Evolutionary conservation across 805 yeast genomes (phyloP).

Genomic region (Candida sanyiensis): DNA sequence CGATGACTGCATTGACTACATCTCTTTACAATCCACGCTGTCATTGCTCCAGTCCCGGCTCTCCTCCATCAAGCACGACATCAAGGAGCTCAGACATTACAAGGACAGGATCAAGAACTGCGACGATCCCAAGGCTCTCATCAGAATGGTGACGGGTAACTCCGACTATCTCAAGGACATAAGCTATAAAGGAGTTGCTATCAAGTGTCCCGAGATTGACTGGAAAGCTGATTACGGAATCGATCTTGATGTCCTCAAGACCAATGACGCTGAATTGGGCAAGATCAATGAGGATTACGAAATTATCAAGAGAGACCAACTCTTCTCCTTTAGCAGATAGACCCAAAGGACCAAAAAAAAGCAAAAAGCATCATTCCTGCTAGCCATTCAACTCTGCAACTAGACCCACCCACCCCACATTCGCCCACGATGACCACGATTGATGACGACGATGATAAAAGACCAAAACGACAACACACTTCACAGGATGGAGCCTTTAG

Average conservation of each 20-base stretch:
- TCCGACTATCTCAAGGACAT: slow-evolving; percentile 23
- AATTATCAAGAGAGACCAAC: slow-evolving; percentile 23
- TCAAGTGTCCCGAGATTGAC: slow-evolving; percentile 23
- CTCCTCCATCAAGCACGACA: slow-evolving; percentile 15
- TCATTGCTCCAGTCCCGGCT: slow-evolving; percentile 19
- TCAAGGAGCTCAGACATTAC: slow-evolving; percentile 19
- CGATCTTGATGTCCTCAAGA: slow-evolving; percentile 13
- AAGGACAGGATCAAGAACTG: slow-evolving; percentile 17
- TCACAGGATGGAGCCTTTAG: too few species aligned
- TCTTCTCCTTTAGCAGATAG: slow-evolving; percentile 13
- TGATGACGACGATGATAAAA: too few species aligned
- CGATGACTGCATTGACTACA: slow-evolving; percentile 21
- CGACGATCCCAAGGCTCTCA: slow-evolving; percentile 16
- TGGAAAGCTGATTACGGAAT: slow-evolving; percentile 24
- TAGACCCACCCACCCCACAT: too few species aligned
- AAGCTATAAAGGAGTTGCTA: slow-evolving; percentile 20
- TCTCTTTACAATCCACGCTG: slow-evolving; percentile 21
- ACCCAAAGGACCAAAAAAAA: too few species aligned
- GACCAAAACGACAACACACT: too few species aligned
- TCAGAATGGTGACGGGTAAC: slow-evolving; percentile 12
- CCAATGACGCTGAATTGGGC: slow-evolving; percentile 10
- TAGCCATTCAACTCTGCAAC: not conserved
- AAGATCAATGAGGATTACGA: slow-evolving; percentile 24
- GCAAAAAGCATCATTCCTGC: too few species aligned
- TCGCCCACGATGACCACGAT: too few species aligned